These are phyloP conservation scores for Trichocladium uniseriatum DNA, from an alignment of 495 filamentous ascomycete species.

Conservation along the genomic window DNA sequence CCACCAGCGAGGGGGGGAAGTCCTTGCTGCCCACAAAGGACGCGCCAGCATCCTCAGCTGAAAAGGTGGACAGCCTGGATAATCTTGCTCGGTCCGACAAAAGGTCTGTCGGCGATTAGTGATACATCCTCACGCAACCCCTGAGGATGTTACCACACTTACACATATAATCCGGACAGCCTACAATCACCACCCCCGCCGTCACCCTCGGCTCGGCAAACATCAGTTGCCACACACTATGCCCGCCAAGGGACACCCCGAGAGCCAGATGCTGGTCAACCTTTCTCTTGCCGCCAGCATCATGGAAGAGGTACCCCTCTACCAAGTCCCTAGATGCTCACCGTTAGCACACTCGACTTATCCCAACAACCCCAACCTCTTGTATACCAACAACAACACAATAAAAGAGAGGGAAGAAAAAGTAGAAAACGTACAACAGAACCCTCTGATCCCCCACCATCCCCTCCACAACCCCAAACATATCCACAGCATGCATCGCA, in stretches of 20 bases:
- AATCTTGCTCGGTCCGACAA: slow-evolving; percentile 68
- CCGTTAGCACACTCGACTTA: not conserved
- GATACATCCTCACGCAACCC: not conserved
- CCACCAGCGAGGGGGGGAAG: slow-evolving; percentile 59
- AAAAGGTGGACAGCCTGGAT: slow-evolving; percentile 59
- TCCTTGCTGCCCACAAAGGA: slow-evolving; percentile 65
- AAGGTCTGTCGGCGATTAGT: slow-evolving; percentile 40
- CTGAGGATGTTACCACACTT: slow-evolving; percentile 17
- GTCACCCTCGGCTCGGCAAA: slow-evolving; percentile 68
- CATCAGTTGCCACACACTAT: slow-evolving; percentile 75
- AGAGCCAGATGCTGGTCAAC: slow-evolving; percentile 65
- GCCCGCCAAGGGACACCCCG: slow-evolving; percentile 80
- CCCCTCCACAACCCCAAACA: slow-evolving; percentile 58
- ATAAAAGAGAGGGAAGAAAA: not conserved
- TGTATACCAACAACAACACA: not conserved
- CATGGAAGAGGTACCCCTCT: slow-evolving; percentile 63
- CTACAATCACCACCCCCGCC: slow-evolving; percentile 70
- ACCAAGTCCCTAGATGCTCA: slow-evolving; percentile 58
- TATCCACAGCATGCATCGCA: slow-evolving; percentile 73
- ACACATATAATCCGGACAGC: slow-evolving; percentile 78
- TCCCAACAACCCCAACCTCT: not conserved
- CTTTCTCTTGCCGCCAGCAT: slow-evolving; percentile 24
- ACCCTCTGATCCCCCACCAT: slow-evolving; percentile 62
- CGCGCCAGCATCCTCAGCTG: slow-evolving; percentile 38
- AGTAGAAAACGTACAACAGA: slow-evolving; percentile 17